Conservation (phyloP, 2,329 filamentous ascomycete species). For the Xylariaceae sp. region DNA sequence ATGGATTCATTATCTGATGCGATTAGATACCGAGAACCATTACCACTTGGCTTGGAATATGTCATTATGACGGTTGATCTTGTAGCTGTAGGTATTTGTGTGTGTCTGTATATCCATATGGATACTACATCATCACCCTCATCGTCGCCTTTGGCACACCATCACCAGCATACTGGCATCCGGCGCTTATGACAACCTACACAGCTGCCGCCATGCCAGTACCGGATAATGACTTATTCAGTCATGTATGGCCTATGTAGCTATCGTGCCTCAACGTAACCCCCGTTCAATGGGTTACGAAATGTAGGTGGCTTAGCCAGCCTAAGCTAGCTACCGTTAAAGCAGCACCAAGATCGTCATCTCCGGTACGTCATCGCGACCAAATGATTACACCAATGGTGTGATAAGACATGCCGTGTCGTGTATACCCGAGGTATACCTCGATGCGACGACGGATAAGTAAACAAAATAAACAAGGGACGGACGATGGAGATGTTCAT, state of each 20-base stretch:
- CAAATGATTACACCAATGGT: background rate
- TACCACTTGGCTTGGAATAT: background rate
- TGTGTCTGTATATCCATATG: background rate
- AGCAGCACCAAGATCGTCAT: background rate
- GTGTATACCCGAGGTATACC: background rate
- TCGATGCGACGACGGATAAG: background rate
- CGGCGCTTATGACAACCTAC: background rate
- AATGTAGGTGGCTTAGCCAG: background rate
- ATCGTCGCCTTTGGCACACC: background rate
- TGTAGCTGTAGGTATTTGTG: background rate
- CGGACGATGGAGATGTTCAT: background rate
- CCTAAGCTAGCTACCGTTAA: background rate
- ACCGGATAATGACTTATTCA: background rate
- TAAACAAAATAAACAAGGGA: background rate
- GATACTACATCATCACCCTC: background rate
- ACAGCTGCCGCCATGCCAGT: background rate
- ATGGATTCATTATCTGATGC: too few relatives aligned
- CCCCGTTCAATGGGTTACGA: background rate
- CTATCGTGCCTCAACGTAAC: background rate
- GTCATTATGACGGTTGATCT: background rate
- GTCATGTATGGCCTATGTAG: background rate
- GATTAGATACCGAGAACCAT: background rate
- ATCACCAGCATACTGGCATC: background rate
- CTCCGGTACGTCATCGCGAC: background rate
- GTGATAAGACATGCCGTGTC: background rate